These are phyloP conservation scores for Lactarius vividus DNA, from an alignment of 768 basidiomycete species.

Conservation along the genomic window DNA sequence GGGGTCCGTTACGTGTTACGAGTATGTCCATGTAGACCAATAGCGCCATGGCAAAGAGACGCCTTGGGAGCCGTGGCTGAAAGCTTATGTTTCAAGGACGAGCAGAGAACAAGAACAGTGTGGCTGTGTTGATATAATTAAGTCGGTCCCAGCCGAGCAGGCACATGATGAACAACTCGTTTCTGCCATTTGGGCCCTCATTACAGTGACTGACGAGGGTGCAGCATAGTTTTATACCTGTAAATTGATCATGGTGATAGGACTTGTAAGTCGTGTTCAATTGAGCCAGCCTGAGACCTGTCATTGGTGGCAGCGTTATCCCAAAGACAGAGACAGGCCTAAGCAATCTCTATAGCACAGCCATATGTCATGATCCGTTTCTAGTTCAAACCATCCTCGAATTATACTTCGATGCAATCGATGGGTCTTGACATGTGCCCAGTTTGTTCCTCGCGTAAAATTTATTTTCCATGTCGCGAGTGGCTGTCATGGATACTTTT, in stretches of 20 bases:
- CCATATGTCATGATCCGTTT: not conserved
- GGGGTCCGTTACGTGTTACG: no score
- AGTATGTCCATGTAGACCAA: not conserved
- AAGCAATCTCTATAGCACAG: not conserved
- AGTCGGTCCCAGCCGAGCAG: not conserved
- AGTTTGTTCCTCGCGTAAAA: not conserved
- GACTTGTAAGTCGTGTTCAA: not conserved
- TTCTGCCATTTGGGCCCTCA: not conserved
- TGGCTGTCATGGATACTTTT: not conserved
- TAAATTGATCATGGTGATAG: not conserved
- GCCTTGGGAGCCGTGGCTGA: not conserved
- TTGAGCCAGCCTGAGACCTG: no score
- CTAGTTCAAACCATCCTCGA: not conserved
- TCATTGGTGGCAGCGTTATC: not conserved
- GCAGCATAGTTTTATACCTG: not conserved
- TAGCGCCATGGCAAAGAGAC: not conserved
- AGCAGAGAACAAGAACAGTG: not conserved
- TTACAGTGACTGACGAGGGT: not conserved
- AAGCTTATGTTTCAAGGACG: not conserved
- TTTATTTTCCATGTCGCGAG: constrained; percentile 2
- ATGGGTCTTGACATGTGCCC: not conserved
- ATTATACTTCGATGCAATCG: not conserved
- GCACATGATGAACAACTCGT: not conserved
- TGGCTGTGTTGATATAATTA: not conserved
- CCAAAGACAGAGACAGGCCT: not conserved